Percentiles rank a stretch among this genome's conserved stretches.
Conservation (phyloP, 805 yeast genomes). For the Lipomyces yamanashiensis region DNA sequence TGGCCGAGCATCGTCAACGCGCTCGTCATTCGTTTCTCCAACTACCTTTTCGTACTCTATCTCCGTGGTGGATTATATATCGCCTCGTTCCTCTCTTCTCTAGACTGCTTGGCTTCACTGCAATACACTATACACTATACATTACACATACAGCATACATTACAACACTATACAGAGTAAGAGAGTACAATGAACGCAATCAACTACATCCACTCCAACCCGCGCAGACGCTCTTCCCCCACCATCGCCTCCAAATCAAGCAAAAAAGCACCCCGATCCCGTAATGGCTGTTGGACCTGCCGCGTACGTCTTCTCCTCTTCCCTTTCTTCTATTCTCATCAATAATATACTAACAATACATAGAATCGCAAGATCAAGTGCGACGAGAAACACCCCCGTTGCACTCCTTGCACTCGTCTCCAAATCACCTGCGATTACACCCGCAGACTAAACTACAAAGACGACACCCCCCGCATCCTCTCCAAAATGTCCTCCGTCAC, state of each 20-base stretch:
- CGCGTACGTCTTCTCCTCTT: conserved; percentile 16
- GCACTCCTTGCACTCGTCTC: conserved; percentile 32
- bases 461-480: conserved; percentile 31
- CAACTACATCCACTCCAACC: background rate
- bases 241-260: background rate
- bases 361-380: conserved; percentile 34
- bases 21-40: too few relatives aligned
- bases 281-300: conserved; percentile 36
- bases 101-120: too few relatives aligned
- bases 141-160: too few relatives aligned
- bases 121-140: too few relatives aligned
- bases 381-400: conserved; percentile 31
- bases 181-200: background rate
- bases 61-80: too few relatives aligned
- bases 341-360: background rate
- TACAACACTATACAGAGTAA: too few relatives aligned
- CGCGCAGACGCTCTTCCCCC: conserved; percentile 4
- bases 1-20: too few relatives aligned
- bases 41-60: too few relatives aligned
- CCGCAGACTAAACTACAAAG: conserved; percentile 31
- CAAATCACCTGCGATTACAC: conserved; percentile 29
- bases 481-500: conserved; percentile 24
- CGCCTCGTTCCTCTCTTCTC: too few relatives aligned
- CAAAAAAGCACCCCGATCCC: conserved; percentile 29
- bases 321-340: background rate